phyloP scores from a whole-genome alignment of 2,329 filamentous ascomycete genomes.

The Fusarium subtropicale region DNA sequence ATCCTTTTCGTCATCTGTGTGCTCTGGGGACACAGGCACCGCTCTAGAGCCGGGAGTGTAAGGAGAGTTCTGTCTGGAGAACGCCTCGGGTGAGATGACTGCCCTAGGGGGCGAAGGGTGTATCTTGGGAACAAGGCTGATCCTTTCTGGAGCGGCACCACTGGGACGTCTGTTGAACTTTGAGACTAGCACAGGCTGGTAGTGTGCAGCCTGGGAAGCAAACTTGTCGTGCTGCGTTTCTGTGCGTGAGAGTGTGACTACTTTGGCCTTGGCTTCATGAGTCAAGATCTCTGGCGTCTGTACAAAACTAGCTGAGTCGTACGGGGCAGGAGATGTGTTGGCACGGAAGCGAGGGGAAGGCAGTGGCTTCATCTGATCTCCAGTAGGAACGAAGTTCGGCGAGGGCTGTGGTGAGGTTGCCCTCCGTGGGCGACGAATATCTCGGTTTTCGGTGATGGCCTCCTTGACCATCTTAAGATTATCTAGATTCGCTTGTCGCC shows the following conservation, averaged over 20 bases:
- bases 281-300: neutral
- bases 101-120: conserved; percentile 30
- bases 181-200: conserved; percentile 37
- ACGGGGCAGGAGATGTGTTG: conserved; percentile 65
- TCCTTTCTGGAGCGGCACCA: conserved; percentile 22
- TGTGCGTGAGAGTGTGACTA: conserved; percentile 26
- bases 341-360: conserved; percentile 59
- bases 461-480: conserved; percentile 67
- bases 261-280: conserved; percentile 21
- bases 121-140: conserved; percentile 6
- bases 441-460: conserved; percentile 54
- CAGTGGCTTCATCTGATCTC: conserved; percentile 43
- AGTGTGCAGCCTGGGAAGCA: conserved; percentile 7
- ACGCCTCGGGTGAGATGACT: conserved; percentile 3
- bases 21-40: conserved; percentile 57
- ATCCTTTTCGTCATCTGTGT: conserved; percentile 46
- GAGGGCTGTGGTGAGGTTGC: conserved; percentile 64
- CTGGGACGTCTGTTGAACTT: conserved; percentile 46
- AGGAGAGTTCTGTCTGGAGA: conserved; percentile 32
- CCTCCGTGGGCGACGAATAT: conserved; percentile 53
- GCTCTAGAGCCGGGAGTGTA: conserved; percentile 42
- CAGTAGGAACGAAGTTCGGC: conserved; percentile 52
- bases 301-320: conserved; percentile 56
- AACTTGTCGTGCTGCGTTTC: conserved; percentile 18
- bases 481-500: conserved; percentile 69